Base-by-base conservation (phyloP, 768 basidiomycete species). In the Suillus fuscotomentosus region DNA sequence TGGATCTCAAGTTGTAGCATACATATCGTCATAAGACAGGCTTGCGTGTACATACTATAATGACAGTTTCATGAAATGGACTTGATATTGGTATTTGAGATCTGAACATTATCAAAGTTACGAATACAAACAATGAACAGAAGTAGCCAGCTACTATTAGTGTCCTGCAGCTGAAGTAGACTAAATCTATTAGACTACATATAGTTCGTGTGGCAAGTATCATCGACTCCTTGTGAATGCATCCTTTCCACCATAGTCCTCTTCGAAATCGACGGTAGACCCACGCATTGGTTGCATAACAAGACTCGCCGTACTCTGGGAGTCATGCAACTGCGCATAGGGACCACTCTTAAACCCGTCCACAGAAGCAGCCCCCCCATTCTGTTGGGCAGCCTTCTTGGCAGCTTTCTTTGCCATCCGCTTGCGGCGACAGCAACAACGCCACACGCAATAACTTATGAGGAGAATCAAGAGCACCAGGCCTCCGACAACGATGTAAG, bases 401-500 rank as follows among this genome's bases (percentile, higher is more conserved):
- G 45, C 63, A 41, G 56, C 56, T 68, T 70, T 72, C 45, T 71
- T 63, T 9, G 63, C 72, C 55, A 73, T 67, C 57, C 77, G 79
- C 65, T 70, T 74, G 57, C 76, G 72, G 47, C 81, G 72, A 68
- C 82, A 84, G 73, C 89, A 90, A 72, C 87, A 89, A 62, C 79
- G 80, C 85, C 86, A 89, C 27, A 89, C 68, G 65, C 83, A 82
- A 61, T 81, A 77, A 11, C 83, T 84, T 39, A 82, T 63, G 38
- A 83, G 67, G 51, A 86, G 67, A 39, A 82, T 61, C 31, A 86
- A 73, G 64, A 86, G 75, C 3, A 81, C 73, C 34, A 92, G 77
- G 66, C 85, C 85, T 43, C 88, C 90, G 10, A 79, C 66, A 51
- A 89, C 81, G 71, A 90, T 90, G 71, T 88, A 90, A 3, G 87